Base-by-base conservation (phyloP, 148 eudicot genomes). In the Dysphania ambrosioides region DNA sequence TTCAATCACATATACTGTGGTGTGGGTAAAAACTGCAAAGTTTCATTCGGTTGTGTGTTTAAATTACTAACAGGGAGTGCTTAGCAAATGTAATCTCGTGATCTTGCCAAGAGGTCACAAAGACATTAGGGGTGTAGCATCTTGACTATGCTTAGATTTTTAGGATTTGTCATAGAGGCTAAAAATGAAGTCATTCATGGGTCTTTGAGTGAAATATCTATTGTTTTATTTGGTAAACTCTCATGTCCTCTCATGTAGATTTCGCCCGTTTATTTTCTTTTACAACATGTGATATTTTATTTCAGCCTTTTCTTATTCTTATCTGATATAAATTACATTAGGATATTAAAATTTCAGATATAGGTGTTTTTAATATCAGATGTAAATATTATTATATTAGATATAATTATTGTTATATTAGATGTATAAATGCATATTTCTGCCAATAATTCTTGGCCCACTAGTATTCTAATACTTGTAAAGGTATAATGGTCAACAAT, bases 201-300 rank as follows among this genome's bases (percentile, higher is more conserved):
- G 24, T 67, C 11, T 32, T 30, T 44, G 58, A 40, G 11, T 58
- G 57, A 53, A 2, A 49, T 34, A 11, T 58, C 16, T 27, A 29
- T 65, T 47, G 19, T 47, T 36, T 30, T 56, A 1, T 36, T 66
- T 66, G 30, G 66, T 72, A 61, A 59, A 70, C 81, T 71, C 71
- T 36, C 79, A 69, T 83, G 78, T 75, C 76, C 83, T 0, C 68
- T 80, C 76, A 77, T 88, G 87, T 84, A 77, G 72, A 84, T 80
- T 64, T 58, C 64, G 79, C 80, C 70, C 75, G 74, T 75, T 79
- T 65, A 77, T 75, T 85, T 79, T 6, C n/a, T n/a, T n/a, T n/a
- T 81, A 79, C 66, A 66, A 60, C 12, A 8, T 42, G 49, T 12
- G 16, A 42, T 9, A 9, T 42, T 42, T 42, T 4, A 12, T 8